Evolutionary conservation across 2,329 filamentous ascomycete genomes (phyloP), one percentile per base, ranked within the genome.

Genomic region (Xylariaceae sp.): DNA sequence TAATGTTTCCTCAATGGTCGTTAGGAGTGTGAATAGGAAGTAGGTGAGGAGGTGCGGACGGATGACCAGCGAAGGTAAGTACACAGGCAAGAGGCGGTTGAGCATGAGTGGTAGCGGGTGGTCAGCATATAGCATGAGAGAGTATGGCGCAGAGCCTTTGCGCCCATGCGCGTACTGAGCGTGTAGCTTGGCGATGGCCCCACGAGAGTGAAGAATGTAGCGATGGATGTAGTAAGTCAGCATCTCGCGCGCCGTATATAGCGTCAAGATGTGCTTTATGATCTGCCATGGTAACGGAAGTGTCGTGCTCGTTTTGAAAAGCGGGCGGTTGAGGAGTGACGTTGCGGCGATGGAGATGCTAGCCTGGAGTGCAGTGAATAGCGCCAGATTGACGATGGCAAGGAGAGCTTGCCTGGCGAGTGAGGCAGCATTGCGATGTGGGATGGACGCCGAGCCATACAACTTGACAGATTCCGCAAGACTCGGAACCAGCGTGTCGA

Each of bases 211-310:
- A 7, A 96, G 81, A 23, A 88, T 57, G 68, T 83, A 83, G 48
- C 89, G 87, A 75, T 96, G 92, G 64, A 91, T 80, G 65, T 86
- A 82, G 72, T 96, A 96, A 55, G 87, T 84, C 9, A 92, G 70
- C 6, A 85, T 67, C 76, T 91, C 80, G 50, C 82, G 78, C 11
- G 73, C 71, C 23, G 74, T 63, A 55, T 81, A 72, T 14, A 84
- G 73, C 11, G 76, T 54, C 48, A 69, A 60, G 41, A 81, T 67
- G 60, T 85, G 80, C 64, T 81, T 82, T 47, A 78, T 69, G 54
- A 84, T 75, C 47, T 81, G 78, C 79, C 80, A 84, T 0, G 82
- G 82, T 7, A 84, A 64, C 0, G 82, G 82, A 11, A 84, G 73
- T 1, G 79, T 75, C 1, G 80, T 78, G 46, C 74, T 74, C 1